Conservation (phyloP, 148 eudicot genomes). For the Salicornia ramosissima region DNA sequence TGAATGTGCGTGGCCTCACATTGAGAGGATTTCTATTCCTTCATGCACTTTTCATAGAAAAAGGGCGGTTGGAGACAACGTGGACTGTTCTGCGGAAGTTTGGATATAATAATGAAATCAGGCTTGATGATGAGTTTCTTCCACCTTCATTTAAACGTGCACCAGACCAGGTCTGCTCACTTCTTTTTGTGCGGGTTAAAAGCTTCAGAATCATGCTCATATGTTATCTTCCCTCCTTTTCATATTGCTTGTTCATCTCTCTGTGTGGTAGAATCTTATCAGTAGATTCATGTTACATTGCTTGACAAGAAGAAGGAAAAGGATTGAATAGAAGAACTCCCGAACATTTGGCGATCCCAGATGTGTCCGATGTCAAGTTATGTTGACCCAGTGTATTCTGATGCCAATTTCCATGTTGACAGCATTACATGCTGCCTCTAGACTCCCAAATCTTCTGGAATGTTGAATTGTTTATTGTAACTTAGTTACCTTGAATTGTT, state of each 20-base stretch:
- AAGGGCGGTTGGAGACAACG: conserved; percentile 89
- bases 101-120: conserved; percentile 86
- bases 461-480: background rate
- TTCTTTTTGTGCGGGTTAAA: background rate
- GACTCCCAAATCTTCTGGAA: background rate
- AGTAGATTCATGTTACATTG: too few species aligned
- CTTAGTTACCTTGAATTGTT: background rate
- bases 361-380: too few species aligned
- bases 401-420: too few species aligned
- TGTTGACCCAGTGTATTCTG: too few species aligned
- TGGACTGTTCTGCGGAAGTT: conserved; percentile 94
- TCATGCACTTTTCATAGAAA: conserved; percentile 89
- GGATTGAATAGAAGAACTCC: too few species aligned
- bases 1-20: conserved; percentile 80
- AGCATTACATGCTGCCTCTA: too few species aligned
- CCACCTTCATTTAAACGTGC: conserved; percentile 69
- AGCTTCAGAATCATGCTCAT: background rate
- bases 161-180: conserved; percentile 72
- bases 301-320: too few species aligned
- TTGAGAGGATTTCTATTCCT: conserved; percentile 84
- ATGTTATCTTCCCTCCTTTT: background rate
- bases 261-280: too few species aligned
- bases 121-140: conserved; percentile 67
- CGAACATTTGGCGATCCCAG: too few species aligned
- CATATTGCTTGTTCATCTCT: background rate